Base-by-base conservation (phyloP, 2,329 filamentous ascomycete genomes). In the Botrytis pseudocinerea region DNA sequence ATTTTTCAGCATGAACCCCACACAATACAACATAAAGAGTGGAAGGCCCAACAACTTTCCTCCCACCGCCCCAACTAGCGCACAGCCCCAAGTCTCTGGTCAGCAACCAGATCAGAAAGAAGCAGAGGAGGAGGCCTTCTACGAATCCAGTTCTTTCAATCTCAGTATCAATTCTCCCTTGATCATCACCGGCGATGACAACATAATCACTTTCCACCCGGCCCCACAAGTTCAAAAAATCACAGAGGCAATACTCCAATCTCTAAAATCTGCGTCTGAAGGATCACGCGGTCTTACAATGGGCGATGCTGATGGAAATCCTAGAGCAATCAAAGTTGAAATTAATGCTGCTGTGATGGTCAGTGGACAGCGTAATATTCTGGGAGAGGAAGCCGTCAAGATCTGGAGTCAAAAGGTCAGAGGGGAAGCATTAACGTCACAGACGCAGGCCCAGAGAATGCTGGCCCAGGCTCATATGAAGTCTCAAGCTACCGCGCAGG, bases 21-120 rank as follows among this genome's bases (percentile, higher is more conserved):
- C 65, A 42, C 12, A 40, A 20, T 57, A 28, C n/a, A 35, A 18
- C 25, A 16, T 69, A 8, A 38, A 25, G 12, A 20, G 16, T 32
- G 65, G 65, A 59, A 69, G 28, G 48, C 48, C 65, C 25, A 7
- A 57, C 5, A 51, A 38, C 40, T 69, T 57, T 54, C 25, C 48
- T 7, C n/a, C 38, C 22, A 12, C 48, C 20, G 6, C 25, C n/a
- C 18, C n/a, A 60, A 95, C 94, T 68, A 93, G 92, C 9, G 91
- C 95, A 78, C 95, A 95, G 20, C 90, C 99, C 2, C 91, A 96
- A 84, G 93, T 92, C 3, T 98, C 98, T 82, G 87, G 98, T 28
- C 51, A 57, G 18, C n/a, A 57, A 28, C n/a, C n/a, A 40, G 89
- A 96, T 72, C 96, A 95, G 86, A 91, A 89, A 83, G 91, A 89